Percentiles rank a stretch among this genome's conserved stretches.
Conservation (phyloP, 805 yeast species). For the Ogataea populi-albae region DNA sequence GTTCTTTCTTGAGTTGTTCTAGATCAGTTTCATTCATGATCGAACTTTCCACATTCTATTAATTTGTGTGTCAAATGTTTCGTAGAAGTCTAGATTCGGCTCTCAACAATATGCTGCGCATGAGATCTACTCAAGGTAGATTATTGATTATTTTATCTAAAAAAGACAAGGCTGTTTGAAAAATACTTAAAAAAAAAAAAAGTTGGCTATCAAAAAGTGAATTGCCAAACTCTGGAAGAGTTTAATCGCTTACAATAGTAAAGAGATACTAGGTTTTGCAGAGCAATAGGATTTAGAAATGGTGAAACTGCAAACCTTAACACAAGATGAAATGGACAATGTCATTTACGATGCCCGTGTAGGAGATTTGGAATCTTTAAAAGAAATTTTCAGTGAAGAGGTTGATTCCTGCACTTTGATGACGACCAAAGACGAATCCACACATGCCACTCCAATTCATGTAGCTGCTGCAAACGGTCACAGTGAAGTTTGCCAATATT, state of each 20-base stretch:
- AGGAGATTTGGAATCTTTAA: constrained; percentile 78
- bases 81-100: too few relatives aligned
- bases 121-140: too few relatives aligned
- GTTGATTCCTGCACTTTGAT: constrained; percentile 43
- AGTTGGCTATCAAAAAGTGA: neutral
- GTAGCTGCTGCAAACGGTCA: constrained; percentile 98
- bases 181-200: neutral
- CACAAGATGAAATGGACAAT: constrained; percentile 79
- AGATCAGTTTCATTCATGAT: constrained; percentile 13
- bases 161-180: too few relatives aligned
- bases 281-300: too few relatives aligned
- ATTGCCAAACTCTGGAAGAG: too few relatives aligned
- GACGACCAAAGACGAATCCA: constrained; percentile 57
- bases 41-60: too few relatives aligned
- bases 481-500: constrained; percentile 56
- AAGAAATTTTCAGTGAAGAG: constrained; percentile 59
- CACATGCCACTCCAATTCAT: constrained; percentile 78
- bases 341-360: constrained; percentile 80
- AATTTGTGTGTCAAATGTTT: too few relatives aligned
- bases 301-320: constrained; percentile 30
- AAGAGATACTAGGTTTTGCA: too few relatives aligned
- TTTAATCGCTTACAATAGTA: too few relatives aligned
- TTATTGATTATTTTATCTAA: too few relatives aligned
- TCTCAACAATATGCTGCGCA: too few relatives aligned
- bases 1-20: constrained; percentile 21